A percentile compares a stretch with the other conserved stretches of the same genome.
These are phyloP conservation scores for Fusarium drepaniforme DNA, from an alignment of 2,329 filamentous ascomycete species.

Conservation along the genomic window DNA sequence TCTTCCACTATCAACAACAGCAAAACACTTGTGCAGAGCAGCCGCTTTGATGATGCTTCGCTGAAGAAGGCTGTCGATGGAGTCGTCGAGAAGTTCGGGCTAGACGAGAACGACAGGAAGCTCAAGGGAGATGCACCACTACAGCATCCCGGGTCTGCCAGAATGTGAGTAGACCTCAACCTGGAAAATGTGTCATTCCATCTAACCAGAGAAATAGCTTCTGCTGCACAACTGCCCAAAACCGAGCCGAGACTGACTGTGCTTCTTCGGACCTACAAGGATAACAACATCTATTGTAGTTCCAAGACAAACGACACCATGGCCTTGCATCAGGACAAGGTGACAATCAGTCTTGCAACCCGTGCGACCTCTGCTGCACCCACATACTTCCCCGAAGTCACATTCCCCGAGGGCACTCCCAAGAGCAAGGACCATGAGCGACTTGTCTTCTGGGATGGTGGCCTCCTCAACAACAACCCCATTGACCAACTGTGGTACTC, in stretches of 20 bases:
- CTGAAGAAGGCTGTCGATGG: conserved; percentile 29
- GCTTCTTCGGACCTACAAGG: conserved; percentile 25
- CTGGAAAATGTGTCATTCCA: fast-evolving
- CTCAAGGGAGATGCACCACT: conserved; percentile 31
- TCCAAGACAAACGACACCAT: conserved; percentile 30
- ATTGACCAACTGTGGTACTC: conserved; percentile 38
- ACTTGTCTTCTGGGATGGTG: conserved; percentile 32
- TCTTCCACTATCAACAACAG: conserved; percentile 20
- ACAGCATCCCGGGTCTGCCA: conserved; percentile 8
- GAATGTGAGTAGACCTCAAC: conserved; percentile 12
- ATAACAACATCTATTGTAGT: conserved; percentile 15
- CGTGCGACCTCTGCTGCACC: conserved; percentile 35
- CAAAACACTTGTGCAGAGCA: conserved; percentile 28
- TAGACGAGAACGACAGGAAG: conserved; percentile 29
- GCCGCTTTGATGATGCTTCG: conserved; percentile 22
- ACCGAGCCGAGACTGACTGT: conserved; percentile 31
- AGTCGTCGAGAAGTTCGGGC: conserved; percentile 23
- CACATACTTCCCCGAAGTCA: conserved; percentile 32
- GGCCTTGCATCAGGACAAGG: conserved; percentile 3
- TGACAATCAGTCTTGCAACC: conserved; percentile 36
- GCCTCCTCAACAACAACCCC: conserved; percentile 36
- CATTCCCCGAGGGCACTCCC: conserved; percentile 10
- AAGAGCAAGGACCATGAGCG: neutral
- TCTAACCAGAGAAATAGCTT: conserved; percentile 4
- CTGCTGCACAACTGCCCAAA: conserved; percentile 24